A percentile compares a stretch with the other conserved stretches of the same genome.
Evolutionary conservation across 192 early-diverging fungal genomes (phyloP).

Genomic region (Mortierella alpina): DNA sequence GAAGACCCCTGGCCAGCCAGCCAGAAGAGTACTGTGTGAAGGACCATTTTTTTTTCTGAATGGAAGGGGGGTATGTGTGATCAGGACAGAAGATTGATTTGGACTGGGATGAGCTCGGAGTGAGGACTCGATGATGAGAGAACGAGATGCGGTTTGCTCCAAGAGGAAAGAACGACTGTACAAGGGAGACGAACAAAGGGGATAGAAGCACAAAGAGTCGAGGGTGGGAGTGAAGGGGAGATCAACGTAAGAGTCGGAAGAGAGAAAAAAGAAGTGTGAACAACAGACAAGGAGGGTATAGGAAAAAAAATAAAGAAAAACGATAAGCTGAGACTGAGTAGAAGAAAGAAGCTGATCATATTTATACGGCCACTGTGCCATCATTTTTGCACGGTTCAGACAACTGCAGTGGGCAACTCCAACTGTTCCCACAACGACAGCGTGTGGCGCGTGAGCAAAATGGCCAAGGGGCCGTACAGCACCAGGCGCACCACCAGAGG

Average conservation of each 20-base stretch:
- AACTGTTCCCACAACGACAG: not conserved
- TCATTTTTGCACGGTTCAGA: not conserved
- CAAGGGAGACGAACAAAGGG: not conserved
- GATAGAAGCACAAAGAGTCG: not conserved
- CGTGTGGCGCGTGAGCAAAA: too few relatives aligned
- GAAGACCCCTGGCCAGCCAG: slow-evolving; percentile 42
- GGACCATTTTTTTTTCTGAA: slow-evolving; percentile 19
- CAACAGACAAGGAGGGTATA: not conserved
- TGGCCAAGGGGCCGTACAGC: too few relatives aligned
- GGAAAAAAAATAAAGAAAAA: not conserved
- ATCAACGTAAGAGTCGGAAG: not conserved
- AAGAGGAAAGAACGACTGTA: not conserved
- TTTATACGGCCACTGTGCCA: too few relatives aligned
- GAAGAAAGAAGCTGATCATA: too few relatives aligned
- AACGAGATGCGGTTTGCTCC: too few relatives aligned
- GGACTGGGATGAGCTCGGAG: not conserved
- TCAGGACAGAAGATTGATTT: not conserved
- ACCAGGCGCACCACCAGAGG: too few relatives aligned
- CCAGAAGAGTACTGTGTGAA: slow-evolving; percentile 44
- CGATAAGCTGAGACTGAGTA: too few relatives aligned
- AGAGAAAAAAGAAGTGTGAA: too few relatives aligned
- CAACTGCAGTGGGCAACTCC: not conserved
- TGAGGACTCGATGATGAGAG: not conserved
- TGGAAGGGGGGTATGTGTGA: slow-evolving; percentile 1
- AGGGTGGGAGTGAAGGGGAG: not conserved